These are phyloP conservation scores for Ceratocystis diversiconidia DNA, from an alignment of 2,329 filamentous ascomycete species.

Conservation along the genomic window DNA sequence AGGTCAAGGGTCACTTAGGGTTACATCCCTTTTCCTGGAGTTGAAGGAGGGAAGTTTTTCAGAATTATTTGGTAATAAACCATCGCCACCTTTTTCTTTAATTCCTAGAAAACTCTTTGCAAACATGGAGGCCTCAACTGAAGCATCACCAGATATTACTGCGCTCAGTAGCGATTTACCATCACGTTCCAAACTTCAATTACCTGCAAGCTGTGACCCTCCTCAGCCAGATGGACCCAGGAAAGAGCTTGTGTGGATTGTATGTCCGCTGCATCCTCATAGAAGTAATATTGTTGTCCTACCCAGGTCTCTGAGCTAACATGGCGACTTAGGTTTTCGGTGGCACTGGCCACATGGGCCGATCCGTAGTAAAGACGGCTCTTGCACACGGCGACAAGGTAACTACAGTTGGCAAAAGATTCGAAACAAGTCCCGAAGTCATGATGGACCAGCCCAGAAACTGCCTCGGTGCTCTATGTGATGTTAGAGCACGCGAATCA, in stretches of 20 bases:
- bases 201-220: slow-evolving; percentile 78
- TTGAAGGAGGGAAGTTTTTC: too few species aligned
- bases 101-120: not conserved
- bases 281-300: slow-evolving; percentile 9
- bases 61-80: not conserved
- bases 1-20: too few species aligned
- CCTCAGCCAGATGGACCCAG: slow-evolving; percentile 55
- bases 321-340: slow-evolving; percentile 57
- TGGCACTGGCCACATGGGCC: slow-evolving; percentile 92
- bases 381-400: slow-evolving; percentile 72
- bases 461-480: slow-evolving; percentile 72
- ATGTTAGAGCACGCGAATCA: slow-evolving; percentile 70
- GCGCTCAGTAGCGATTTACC: not conserved
- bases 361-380: slow-evolving; percentile 71
- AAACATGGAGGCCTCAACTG: slow-evolving; percentile 4
- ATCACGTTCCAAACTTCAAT: slow-evolving; percentile 32
- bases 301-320: not conserved
- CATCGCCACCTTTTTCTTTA: not conserved
- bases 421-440: slow-evolving; percentile 57
- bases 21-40: too few species aligned
- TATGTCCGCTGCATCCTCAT: slow-evolving; percentile 31
- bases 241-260: slow-evolving; percentile 77
- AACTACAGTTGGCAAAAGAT: slow-evolving; percentile 68
- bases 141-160: not conserved
- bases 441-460: slow-evolving; percentile 60